Evolutionary conservation across 202 grass and related monocot species (phyloP).

Genomic region (Panicum virgatum): DNA sequence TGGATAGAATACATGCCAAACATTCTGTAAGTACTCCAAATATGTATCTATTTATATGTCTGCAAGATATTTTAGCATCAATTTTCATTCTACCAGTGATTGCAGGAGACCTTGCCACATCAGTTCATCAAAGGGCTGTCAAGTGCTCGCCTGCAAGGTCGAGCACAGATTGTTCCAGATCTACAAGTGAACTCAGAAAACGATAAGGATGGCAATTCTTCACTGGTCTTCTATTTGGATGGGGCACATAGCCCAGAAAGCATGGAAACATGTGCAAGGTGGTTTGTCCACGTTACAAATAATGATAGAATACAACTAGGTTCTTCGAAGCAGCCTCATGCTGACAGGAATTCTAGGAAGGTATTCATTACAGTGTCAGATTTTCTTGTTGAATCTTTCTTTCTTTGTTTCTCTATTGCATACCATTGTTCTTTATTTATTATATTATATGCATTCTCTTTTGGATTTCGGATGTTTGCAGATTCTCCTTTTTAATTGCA

Average conservation of each 20-base stretch:
- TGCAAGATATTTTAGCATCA: slow-evolving; percentile 7
- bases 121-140: slow-evolving; percentile 80
- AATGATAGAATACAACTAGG: slow-evolving; percentile 37
- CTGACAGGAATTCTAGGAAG: slow-evolving; percentile 45
- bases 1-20: slow-evolving; percentile 45
- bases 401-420: not conserved
- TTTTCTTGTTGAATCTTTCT: slow-evolving; percentile 1
- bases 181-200: slow-evolving; percentile 47
- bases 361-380: slow-evolving; percentile 35
- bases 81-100: slow-evolving; percentile 31
- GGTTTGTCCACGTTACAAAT: slow-evolving; percentile 70
- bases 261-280: slow-evolving; percentile 83
- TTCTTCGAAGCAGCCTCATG: slow-evolving; percentile 39
- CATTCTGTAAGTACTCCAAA: slow-evolving; percentile 55
- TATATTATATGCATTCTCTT: slow-evolving; percentile 20
- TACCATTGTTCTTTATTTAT: slow-evolving; percentile 13
- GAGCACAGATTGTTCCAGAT: slow-evolving; percentile 76
- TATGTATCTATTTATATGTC: slow-evolving; percentile 1
- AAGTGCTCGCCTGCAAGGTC: slow-evolving; percentile 72
- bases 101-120: slow-evolving; percentile 67
- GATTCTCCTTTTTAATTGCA: slow-evolving; percentile 99
- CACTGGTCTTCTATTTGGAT: slow-evolving; percentile 87
- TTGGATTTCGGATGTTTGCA: slow-evolving; percentile 35
- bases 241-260: slow-evolving; percentile 99
- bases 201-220: not conserved